A percentile compares a stretch with the other conserved stretches of the same genome.
phyloP scores from a whole-genome alignment of 441 rosid genomes.

The Omphalea diandra region DNA sequence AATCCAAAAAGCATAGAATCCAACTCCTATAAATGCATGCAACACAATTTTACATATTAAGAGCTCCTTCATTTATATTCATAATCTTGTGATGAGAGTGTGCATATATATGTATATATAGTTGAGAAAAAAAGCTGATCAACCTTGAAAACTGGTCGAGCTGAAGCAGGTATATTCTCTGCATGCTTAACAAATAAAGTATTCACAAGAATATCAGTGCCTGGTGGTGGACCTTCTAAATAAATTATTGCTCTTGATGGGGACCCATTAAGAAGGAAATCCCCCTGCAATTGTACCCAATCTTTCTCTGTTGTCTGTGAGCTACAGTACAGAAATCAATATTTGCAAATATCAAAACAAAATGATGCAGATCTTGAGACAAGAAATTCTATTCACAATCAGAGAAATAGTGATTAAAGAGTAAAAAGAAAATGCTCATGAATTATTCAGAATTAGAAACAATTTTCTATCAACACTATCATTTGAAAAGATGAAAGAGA shows the following conservation, averaged over 20 bases:
- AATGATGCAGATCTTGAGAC: neutral
- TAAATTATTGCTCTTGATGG: constrained; percentile 58
- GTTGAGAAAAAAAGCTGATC: constrained; percentile 9
- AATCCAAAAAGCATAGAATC: constrained; percentile 11
- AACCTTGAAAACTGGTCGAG: constrained; percentile 67
- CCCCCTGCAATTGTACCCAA: constrained; percentile 71
- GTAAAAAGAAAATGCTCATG: neutral
- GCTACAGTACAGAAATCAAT: constrained; percentile 29
- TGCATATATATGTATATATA: neutral
- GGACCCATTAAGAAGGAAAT: constrained; percentile 63
- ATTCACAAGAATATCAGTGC: constrained; percentile 73
- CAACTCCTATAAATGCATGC: neutral
- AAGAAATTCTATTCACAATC: neutral
- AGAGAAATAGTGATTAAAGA: neutral
- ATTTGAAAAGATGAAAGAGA: constrained; percentile 2
- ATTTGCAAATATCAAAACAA: neutral
- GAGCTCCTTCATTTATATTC: neutral
- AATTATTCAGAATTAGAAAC: neutral
- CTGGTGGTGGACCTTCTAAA: constrained; percentile 85
- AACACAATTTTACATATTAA: neutral
- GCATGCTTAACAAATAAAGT: constrained; percentile 64
- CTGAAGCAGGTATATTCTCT: constrained; percentile 47
- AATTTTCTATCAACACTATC: neutral
- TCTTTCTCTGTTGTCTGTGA: constrained; percentile 68
- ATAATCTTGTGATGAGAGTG: neutral